These are phyloP conservation scores for Penicillium nucicola DNA, from an alignment of 495 filamentous ascomycete species.

Conservation along the genomic window DNA sequence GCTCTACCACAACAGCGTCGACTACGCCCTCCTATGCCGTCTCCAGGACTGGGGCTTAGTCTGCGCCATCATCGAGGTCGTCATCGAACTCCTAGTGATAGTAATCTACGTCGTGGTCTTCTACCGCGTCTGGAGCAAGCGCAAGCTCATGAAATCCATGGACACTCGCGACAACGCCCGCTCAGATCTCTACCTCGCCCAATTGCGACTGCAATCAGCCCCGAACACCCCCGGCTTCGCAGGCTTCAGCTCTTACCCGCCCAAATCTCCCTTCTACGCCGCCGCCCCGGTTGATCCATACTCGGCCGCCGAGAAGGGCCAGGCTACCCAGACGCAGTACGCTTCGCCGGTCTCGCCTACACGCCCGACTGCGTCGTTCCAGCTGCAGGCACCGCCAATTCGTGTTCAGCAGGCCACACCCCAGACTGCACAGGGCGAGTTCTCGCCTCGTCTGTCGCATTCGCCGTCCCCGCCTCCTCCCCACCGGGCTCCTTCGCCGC, in stretches of 20 bases:
- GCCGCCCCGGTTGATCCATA: constrained; percentile 40
- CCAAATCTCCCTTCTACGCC: constrained; percentile 46
- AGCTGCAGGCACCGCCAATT: constrained; percentile 77
- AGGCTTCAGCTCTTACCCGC: constrained; percentile 36
- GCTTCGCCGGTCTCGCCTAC: constrained; percentile 50
- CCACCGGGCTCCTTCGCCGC: constrained; percentile 26
- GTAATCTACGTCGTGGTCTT: constrained; percentile 89
- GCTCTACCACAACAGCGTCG: constrained; percentile 71
- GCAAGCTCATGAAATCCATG: constrained; percentile 92
- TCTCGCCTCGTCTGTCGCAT: constrained; percentile 37
- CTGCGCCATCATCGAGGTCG: constrained; percentile 95
- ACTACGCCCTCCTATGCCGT: constrained; percentile 92
- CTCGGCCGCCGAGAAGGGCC: constrained; percentile 57
- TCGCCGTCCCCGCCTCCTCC: constrained; percentile 19
- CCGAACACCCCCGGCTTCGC: constrained; percentile 89
- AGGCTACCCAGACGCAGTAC: constrained; percentile 39
- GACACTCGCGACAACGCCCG: constrained; percentile 90
- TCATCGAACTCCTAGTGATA: constrained; percentile 89
- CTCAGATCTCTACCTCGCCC: constrained; percentile 91
- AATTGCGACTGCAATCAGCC: constrained; percentile 85
- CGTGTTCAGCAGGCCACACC: constrained; percentile 74
- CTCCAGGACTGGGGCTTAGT: constrained; percentile 89
- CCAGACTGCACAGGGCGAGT: constrained; percentile 56
- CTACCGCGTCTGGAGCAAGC: constrained; percentile 95
- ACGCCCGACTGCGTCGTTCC: constrained; percentile 58